Evolutionary conservation across 2,329 filamentous ascomycete species (phyloP).

Genomic region (Herpotrichia juniperi): DNA sequence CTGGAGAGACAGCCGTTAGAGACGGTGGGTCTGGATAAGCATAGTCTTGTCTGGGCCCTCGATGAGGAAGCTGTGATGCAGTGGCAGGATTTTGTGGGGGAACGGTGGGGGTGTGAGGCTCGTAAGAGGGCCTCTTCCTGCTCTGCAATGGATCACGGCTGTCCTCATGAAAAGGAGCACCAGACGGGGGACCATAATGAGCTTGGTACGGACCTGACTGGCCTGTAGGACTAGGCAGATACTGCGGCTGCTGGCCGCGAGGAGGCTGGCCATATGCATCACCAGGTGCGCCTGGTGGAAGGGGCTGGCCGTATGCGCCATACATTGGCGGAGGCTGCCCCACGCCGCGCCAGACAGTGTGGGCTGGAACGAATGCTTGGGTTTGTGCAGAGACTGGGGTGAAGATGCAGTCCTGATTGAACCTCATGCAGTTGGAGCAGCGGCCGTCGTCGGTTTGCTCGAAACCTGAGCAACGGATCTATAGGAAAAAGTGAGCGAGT

Average conservation of each 20-base stretch:
- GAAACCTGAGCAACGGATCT: conserved; percentile 80
- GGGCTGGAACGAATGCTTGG: conserved; percentile 75
- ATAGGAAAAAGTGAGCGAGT: conserved; percentile 9
- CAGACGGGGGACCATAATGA: conserved; percentile 34
- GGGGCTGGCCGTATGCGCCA: conserved; percentile 58
- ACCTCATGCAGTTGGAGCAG: conserved; percentile 74
- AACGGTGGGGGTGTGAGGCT: conserved; percentile 58
- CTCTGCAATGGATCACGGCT: conserved; percentile 43
- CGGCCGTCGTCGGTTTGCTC: conserved; percentile 73
- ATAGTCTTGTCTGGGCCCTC: conserved; percentile 44
- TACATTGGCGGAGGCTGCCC: conserved; percentile 57
- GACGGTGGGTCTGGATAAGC: conserved; percentile 51
- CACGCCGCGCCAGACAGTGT: conserved; percentile 63
- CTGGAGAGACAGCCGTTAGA: conserved; percentile 54
- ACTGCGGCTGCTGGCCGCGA: conserved; percentile 51
- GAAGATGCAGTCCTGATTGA: conserved; percentile 79
- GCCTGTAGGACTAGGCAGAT: conserved; percentile 52
- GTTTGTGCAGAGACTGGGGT: conserved; percentile 76
- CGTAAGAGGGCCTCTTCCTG: conserved; percentile 54
- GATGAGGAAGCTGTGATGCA: conserved; percentile 48
- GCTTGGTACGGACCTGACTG: conserved; percentile 50
- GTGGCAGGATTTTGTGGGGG: conserved; percentile 55
- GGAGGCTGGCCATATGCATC: conserved; percentile 43
- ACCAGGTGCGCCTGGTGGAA: conserved; percentile 46
- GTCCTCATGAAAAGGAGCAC: conserved; percentile 45